These are phyloP conservation scores for Penicillium roqueforti DNA, from an alignment of 495 filamentous ascomycete species.

Conservation along the genomic window DNA sequence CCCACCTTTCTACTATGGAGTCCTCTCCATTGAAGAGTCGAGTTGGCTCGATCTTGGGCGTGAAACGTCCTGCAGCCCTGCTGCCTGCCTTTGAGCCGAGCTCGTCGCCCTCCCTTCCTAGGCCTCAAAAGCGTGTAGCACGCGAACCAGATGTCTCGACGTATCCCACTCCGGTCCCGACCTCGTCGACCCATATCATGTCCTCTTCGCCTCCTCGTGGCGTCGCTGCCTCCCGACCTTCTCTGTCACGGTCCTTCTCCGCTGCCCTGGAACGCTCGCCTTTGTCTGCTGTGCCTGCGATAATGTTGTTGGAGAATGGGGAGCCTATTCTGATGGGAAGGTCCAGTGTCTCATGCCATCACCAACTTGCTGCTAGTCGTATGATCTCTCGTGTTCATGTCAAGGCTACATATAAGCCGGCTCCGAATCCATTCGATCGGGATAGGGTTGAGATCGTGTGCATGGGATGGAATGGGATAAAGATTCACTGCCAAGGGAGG, in stretches of 20 bases:
- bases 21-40: conserved; percentile 40
- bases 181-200: conserved; percentile 86
- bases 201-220: conserved; percentile 79
- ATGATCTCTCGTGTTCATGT: conserved; percentile 91
- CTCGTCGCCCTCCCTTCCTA: conserved; percentile 78
- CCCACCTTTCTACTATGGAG: conserved; percentile 32
- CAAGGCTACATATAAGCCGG: conserved; percentile 75
- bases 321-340: conserved; percentile 81
- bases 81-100: conserved; percentile 94
- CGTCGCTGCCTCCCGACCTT: conserved; percentile 31
- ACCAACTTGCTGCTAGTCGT: conserved; percentile 85
- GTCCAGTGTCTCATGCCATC: conserved; percentile 87
- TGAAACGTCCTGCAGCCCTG: conserved; percentile 77
- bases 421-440: conserved; percentile 56
- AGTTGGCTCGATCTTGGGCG: conserved; percentile 49
- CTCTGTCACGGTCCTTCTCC: conserved; percentile 58
- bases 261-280: conserved; percentile 76
- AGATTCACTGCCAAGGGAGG: conserved; percentile 85
- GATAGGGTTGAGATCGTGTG: conserved; percentile 81
- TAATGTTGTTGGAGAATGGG: conserved; percentile 78
- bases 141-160: conserved; percentile 47
- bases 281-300: conserved; percentile 70
- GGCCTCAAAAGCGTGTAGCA: conserved; percentile 66
- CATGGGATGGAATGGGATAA: conserved; percentile 92
- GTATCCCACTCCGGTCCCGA: conserved; percentile 86